Base-by-base conservation (phyloP, 805 yeast species). In the Suhomyces sp. region DNA sequence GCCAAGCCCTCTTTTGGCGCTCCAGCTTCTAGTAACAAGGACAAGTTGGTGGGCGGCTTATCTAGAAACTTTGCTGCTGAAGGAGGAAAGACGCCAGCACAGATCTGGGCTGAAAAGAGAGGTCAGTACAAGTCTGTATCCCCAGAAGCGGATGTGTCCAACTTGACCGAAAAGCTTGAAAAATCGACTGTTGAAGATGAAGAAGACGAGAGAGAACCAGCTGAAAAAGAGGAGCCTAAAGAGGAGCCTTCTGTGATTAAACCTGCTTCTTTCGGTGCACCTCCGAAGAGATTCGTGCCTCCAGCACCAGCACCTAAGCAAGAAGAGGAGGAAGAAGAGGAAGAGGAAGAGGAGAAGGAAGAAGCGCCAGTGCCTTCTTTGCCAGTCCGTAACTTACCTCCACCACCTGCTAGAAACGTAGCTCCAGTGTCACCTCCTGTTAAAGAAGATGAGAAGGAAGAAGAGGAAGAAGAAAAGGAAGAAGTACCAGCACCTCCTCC, bases 71-170 rank as follows among this genome's bases (percentile, higher is more conserved):
- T 81, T 66, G 94, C 82, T 56, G 73, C 86, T 50, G 81, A 81
- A 56, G 81, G 79, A 55, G 97, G 96, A 55, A 88, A 90, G 70
- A 88, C 96, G 6, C 97, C 97, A 23, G 97, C 97, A 27, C 97
- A 91, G 72, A 63, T 89, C 27, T 91, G 97, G 97, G 97, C 97
- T 23, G 97, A 88, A 66, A 88, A 86, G 73, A 84, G 86, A 65
- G 96, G 90, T 47, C 79, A 85, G 66, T 83, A 76, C 61, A 80
- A 77, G 59, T 72, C 74, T 45, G 81, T 74, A 47, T 29, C 66
- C 10, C 60, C 68, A 29, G 60, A 62, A 12, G 49, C 60, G 4
- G 55, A 49, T 9, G 48, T 33, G 2, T 17, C 29, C 26, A 19
- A 35, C 22, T 35, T 47, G 17, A 23, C 33, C 24, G 33, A 47